These are phyloP conservation scores for Cladosporium oxysporum DNA, from an alignment of 2,329 filamentous ascomycete genomes.

Conservation along the genomic window DNA sequence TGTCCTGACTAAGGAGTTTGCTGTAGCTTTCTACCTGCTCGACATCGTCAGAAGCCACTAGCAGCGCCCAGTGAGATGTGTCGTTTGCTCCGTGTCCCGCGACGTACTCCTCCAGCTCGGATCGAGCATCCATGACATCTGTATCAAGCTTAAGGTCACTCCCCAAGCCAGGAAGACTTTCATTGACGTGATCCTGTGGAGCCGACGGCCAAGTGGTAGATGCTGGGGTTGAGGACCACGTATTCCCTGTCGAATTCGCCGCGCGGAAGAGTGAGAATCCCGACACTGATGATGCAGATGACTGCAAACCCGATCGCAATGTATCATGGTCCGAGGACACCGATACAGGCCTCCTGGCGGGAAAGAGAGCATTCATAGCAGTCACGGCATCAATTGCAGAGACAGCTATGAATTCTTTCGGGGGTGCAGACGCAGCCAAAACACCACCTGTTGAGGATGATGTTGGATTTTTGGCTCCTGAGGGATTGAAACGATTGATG, in stretches of 20 bases:
- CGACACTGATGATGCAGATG: conserved; percentile 52
- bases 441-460: neutral
- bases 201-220: neutral
- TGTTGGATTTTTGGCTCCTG: neutral
- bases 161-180: neutral
- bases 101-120: conserved; percentile 14
- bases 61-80: neutral
- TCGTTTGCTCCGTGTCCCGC: conserved; percentile 1
- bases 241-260: neutral
- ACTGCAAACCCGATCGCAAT: conserved; percentile 49
- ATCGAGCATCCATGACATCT: conserved; percentile 14
- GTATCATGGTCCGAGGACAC: conserved; percentile 48
- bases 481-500: neutral
- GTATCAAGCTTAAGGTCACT: neutral
- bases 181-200: neutral
- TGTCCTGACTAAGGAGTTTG: neutral
- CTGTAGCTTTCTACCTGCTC: conserved; percentile 5
- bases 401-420: conserved; percentile 25
- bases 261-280: conserved; percentile 52
- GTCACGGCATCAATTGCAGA: conserved; percentile 81
- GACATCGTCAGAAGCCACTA: neutral
- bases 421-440: neutral
- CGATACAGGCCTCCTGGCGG: conserved; percentile 68
- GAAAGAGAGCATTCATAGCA: conserved; percentile 80
- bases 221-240: neutral